These are phyloP conservation scores for Daldinia loculata DNA, from an alignment of 495 filamentous ascomycete species.

Conservation along the genomic window DNA sequence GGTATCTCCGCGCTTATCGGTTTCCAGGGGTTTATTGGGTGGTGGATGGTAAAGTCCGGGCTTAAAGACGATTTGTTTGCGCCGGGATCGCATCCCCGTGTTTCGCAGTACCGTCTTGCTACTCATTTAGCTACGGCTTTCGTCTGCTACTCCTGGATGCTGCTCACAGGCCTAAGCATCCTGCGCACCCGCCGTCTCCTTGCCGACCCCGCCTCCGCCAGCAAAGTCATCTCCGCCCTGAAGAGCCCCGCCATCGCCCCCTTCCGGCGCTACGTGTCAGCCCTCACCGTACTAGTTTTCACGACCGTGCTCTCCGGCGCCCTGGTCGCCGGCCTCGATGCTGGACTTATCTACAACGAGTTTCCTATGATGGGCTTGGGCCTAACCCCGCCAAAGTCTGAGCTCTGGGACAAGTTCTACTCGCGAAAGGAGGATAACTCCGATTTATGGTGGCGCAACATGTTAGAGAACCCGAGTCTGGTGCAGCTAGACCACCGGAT, in stretches of 20 bases:
- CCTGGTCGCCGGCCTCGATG: slow-evolving; percentile 92
- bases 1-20: slow-evolving; percentile 91
- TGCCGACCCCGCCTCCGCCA: slow-evolving; percentile 64
- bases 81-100: slow-evolving; percentile 86
- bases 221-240: slow-evolving; percentile 65
- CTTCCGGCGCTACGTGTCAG: slow-evolving; percentile 77
- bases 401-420: slow-evolving; percentile 88
- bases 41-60: slow-evolving; percentile 99
- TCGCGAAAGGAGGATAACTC: slow-evolving; percentile 75
- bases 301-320: slow-evolving; percentile 91
- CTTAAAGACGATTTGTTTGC: slow-evolving; percentile 94
- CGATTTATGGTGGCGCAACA: slow-evolving; percentile 94
- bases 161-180: slow-evolving; percentile 88
- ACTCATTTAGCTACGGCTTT: slow-evolving; percentile 92
- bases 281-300: slow-evolving; percentile 81
- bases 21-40: slow-evolving; percentile 93
- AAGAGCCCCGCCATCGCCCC: slow-evolving; percentile 69
- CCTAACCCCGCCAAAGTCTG: slow-evolving; percentile 77
- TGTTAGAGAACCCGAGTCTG: slow-evolving; percentile 93
- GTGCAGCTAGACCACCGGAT: slow-evolving; percentile 97
- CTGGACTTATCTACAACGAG: slow-evolving; percentile 97
- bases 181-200: slow-evolving; percentile 77
- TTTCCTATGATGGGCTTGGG: slow-evolving; percentile 94
- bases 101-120: slow-evolving; percentile 91
- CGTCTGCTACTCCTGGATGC: slow-evolving; percentile 89